Percentiles rank a stretch among this genome's conserved stretches.
These are phyloP conservation scores for Dendrobium nobile DNA, from an alignment of 106 monocot genomes.

Conservation along the genomic window DNA sequence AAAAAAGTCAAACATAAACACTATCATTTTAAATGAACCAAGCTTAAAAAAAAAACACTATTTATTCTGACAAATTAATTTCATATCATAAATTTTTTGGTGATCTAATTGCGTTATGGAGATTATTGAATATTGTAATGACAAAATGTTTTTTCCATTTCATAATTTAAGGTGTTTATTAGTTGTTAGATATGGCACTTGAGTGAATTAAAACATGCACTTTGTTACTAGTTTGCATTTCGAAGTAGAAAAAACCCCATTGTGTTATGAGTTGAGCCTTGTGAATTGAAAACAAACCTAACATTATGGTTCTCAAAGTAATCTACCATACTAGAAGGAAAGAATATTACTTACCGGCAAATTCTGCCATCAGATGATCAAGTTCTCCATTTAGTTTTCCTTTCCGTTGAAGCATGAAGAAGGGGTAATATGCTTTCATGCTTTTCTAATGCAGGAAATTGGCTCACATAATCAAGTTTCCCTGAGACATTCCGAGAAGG, in stretches of 20 bases:
- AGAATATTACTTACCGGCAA: conserved; percentile 50
- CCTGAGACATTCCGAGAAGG: conserved; percentile 90
- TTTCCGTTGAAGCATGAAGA: conserved; percentile 83
- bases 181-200: neutral
- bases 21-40: too few relatives aligned
- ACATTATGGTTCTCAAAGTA: neutral
- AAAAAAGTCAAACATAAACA: too few relatives aligned
- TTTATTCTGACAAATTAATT: neutral
- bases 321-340: neutral
- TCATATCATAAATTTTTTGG: neutral
- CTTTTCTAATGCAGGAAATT: conserved; percentile 70
- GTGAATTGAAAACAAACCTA: neutral
- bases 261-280: neutral
- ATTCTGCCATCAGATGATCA: conserved; percentile 91
- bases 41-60: neutral
- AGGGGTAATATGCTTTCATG: conserved; percentile 93
- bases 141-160: neutral
- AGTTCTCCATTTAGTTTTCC: conserved; percentile 92
- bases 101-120: neutral
- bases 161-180: neutral
- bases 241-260: neutral
- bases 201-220: neutral
- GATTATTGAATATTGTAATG: neutral
- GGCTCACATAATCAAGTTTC: conserved; percentile 84
- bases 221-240: neutral